Conservation (phyloP, 179 eudicot genomes). For the Sideroxylon spinosum region DNA sequence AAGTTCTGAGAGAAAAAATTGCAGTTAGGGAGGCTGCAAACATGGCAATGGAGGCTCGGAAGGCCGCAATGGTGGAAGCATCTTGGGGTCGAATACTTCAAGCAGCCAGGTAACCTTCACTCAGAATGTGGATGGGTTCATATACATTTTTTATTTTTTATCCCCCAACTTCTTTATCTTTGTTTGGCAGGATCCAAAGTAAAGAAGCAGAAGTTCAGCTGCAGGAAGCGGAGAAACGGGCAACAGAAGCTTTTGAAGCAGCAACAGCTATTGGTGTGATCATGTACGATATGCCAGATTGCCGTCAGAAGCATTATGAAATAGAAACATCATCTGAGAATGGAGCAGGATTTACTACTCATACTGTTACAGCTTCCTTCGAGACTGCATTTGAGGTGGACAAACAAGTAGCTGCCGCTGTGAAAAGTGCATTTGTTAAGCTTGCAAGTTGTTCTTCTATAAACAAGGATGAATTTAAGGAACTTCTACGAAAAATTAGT, state of each 20-base stretch:
- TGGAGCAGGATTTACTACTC: slow-evolving; percentile 55
- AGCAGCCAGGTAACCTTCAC: slow-evolving; percentile 60
- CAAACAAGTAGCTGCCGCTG: slow-evolving; percentile 90
- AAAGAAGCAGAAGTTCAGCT: slow-evolving; percentile 72
- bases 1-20: slow-evolving; percentile 75
- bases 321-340: slow-evolving; percentile 48
- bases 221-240: slow-evolving; percentile 58
- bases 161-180: background rate
- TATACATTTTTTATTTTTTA: background rate
- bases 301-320: slow-evolving; percentile 47
- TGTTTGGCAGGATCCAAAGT: slow-evolving; percentile 51
- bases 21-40: slow-evolving; percentile 81
- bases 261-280: slow-evolving; percentile 75
- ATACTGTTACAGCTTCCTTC: slow-evolving; percentile 67
- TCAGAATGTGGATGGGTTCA: background rate
- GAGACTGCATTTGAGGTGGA: slow-evolving; percentile 91
- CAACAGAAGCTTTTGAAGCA: slow-evolving; percentile 74
- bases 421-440: slow-evolving; percentile 66
- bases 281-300: slow-evolving; percentile 66
- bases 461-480: slow-evolving; percentile 62
- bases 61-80: slow-evolving; percentile 95
- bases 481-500: slow-evolving; percentile 64
- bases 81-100: slow-evolving; percentile 92
- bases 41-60: slow-evolving; percentile 82
- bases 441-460: slow-evolving; percentile 65